These are phyloP conservation scores for Tylopilus intermedius DNA, from an alignment of 768 basidiomycete genomes.

Conservation along the genomic window DNA sequence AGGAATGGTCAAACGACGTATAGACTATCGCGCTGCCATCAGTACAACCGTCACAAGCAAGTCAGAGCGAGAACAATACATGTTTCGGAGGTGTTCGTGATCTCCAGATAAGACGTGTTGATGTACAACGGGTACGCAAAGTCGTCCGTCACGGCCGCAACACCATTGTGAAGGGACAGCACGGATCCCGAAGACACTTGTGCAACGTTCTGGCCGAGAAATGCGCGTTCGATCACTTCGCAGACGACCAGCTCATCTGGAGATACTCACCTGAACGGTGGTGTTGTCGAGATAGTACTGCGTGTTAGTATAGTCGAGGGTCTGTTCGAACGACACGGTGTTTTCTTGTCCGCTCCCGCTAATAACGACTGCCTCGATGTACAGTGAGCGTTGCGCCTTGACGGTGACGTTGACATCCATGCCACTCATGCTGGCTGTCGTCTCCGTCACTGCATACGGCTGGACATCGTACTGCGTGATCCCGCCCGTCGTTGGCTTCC, in stretches of 20 bases:
- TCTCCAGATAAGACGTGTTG: slow-evolving; percentile 33
- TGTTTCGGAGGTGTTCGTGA: slow-evolving; percentile 25
- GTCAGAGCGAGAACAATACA: slow-evolving; percentile 10
- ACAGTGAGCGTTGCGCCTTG: slow-evolving; percentile 49
- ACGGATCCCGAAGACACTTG: slow-evolving; percentile 48
- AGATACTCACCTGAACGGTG: slow-evolving; percentile 32
- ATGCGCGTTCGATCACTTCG: neutral
- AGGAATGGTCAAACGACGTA: slow-evolving; percentile 62
- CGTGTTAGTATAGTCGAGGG: slow-evolving; percentile 53
- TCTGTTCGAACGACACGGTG: slow-evolving; percentile 57
- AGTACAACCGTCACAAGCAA: neutral
- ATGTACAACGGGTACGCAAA: slow-evolving; percentile 52
- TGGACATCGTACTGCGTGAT: slow-evolving; percentile 56
- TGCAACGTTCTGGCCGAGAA: slow-evolving; percentile 38
- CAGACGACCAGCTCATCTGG: neutral
- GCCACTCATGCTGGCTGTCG: slow-evolving; percentile 38
- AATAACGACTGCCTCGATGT: slow-evolving; percentile 57
- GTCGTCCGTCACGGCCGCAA: slow-evolving; percentile 39
- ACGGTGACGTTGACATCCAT: slow-evolving; percentile 60
- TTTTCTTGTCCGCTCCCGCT: slow-evolving; percentile 57
- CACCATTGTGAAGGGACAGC: slow-evolving; percentile 46
- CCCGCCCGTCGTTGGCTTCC: slow-evolving; percentile 59
- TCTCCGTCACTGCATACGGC: slow-evolving; percentile 50
- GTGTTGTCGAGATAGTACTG: slow-evolving; percentile 56
- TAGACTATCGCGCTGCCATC: slow-evolving; percentile 35